These are phyloP conservation scores for Tricholoma sp. DNA, from an alignment of 768 basidiomycete species.

Conservation along the genomic window DNA sequence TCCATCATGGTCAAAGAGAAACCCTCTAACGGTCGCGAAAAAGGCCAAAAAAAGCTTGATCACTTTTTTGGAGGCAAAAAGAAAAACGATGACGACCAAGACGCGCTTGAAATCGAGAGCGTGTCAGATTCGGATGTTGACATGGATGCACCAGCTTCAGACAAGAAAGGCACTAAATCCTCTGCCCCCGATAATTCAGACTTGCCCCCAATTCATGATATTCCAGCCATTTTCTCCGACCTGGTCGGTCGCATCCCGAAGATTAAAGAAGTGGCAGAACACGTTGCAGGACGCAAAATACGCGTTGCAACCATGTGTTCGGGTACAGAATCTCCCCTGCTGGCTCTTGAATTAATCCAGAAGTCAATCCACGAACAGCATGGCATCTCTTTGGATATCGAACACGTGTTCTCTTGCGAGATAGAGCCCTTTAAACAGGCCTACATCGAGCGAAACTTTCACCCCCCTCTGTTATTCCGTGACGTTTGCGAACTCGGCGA, in stretches of 20 bases:
- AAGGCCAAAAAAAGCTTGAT: conserved; percentile 49
- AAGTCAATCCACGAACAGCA: conserved; percentile 69
- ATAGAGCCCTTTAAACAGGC: conserved; percentile 98
- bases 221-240: conserved; percentile 71
- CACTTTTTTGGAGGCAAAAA: conserved; percentile 47
- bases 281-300: conserved; percentile 72
- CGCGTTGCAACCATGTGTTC: conserved; percentile 98
- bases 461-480: conserved; percentile 86
- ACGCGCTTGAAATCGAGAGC: conserved; percentile 24
- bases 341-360: conserved; percentile 83
- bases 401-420: conserved; percentile 96
- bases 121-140: conserved; percentile 25
- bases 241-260: conserved; percentile 61
- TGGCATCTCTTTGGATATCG: conserved; percentile 59
- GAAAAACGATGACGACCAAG: conserved; percentile 27
- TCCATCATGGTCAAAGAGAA: conserved; percentile 46
- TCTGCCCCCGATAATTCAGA: conserved; percentile 52
- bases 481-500: conserved; percentile 90
- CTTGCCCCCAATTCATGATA: conserved; percentile 73
- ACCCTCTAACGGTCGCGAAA: conserved; percentile 28
- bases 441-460: conserved; percentile 95
- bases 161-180: conserved; percentile 33
- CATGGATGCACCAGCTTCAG: conserved; percentile 24
- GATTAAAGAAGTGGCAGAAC: conserved; percentile 62
- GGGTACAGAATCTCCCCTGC: conserved; percentile 91